A percentile compares a stretch with the other conserved stretches of the same genome.
These are phyloP conservation scores for Zostera marina DNA, from an alignment of 116 monocot species.

Conservation along the genomic window DNA sequence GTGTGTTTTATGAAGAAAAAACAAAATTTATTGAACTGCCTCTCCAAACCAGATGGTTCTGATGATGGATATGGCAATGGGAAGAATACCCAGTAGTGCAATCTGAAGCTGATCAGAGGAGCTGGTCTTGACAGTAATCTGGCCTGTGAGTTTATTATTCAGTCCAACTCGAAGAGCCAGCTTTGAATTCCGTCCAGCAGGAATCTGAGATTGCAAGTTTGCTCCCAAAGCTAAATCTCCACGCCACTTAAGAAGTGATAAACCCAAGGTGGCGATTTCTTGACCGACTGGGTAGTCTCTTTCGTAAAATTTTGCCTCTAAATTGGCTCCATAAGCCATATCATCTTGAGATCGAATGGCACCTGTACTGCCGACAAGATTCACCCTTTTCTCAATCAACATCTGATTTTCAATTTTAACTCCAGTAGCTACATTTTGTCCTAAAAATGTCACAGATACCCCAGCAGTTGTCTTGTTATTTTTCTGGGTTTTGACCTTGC, in stretches of 20 bases:
- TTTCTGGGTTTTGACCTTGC: constrained; percentile 58
- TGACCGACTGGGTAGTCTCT: constrained; percentile 58
- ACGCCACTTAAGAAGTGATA: constrained; percentile 62
- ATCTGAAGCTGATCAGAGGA: constrained; percentile 61
- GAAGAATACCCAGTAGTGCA: constrained; percentile 48
- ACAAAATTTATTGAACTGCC: background rate
- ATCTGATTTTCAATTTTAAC: constrained; percentile 62
- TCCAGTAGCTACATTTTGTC: constrained; percentile 62
- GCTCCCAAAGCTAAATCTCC: constrained; percentile 63
- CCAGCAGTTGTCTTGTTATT: constrained; percentile 73
- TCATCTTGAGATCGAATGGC: constrained; percentile 59
- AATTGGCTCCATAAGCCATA: constrained; percentile 66
- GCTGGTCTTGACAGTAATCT: constrained; percentile 57
- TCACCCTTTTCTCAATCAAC: constrained; percentile 34
- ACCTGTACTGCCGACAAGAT: constrained; percentile 50
- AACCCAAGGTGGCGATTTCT: constrained; percentile 33
- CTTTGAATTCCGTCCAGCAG: constrained; percentile 38
- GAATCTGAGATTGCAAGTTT: constrained; percentile 57
- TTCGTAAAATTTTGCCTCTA: constrained; percentile 50
- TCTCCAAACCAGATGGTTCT: constrained; percentile 23
- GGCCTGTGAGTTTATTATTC: constrained; percentile 56
- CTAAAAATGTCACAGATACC: constrained; percentile 58
- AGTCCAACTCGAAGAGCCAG: constrained; percentile 40
- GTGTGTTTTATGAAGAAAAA: no score
- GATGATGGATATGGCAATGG: constrained; percentile 31